phyloP scores from a whole-genome alignment of 177 flowering plant species.

The Tripterygium wilfordii region DNA sequence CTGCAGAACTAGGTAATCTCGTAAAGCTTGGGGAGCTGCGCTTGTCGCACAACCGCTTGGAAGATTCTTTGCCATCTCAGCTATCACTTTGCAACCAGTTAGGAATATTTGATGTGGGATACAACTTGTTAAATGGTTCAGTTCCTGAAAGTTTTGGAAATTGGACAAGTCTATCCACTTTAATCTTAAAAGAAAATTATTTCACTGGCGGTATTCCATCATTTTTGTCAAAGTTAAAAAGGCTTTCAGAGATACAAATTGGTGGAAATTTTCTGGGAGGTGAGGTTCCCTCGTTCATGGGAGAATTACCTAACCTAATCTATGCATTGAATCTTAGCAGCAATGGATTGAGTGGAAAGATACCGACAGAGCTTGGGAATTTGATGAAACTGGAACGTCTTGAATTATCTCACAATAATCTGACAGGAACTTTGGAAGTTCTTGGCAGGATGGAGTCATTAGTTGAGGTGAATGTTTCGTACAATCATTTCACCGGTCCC shows the following conservation, averaged over 20 bases:
- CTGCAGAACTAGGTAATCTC: conserved; percentile 48
- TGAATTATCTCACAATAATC: conserved; percentile 61
- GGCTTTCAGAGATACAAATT: conserved; percentile 49
- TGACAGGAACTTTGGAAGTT: conserved; percentile 46
- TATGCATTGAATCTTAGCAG: conserved; percentile 58
- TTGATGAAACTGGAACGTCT: conserved; percentile 32
- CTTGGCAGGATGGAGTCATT: conserved; percentile 32
- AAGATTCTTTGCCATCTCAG: conserved; percentile 51
- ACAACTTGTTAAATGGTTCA: conserved; percentile 55
- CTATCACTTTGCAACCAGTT: conserved; percentile 38
- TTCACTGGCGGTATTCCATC: conserved; percentile 56
- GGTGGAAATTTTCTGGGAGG: conserved; percentile 65
- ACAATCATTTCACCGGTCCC: conserved; percentile 53
- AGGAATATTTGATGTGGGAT: conserved; percentile 40
- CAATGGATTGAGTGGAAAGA: conserved; percentile 42
- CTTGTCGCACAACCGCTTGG: conserved; percentile 48
- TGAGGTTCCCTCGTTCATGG: conserved; percentile 49
- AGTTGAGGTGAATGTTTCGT: conserved; percentile 42
- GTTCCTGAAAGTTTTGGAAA: conserved; percentile 39
- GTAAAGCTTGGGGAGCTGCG: conserved; percentile 29
- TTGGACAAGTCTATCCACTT: conserved; percentile 30
- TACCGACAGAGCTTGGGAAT: conserved; percentile 46
- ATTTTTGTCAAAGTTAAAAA: conserved; percentile 32
- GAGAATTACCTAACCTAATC: conserved; percentile 30
- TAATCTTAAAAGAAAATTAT: conserved; percentile 47